phyloP scores from a whole-genome alignment of 2,329 filamentous ascomycete species.

The Botrytis aclada region DNA sequence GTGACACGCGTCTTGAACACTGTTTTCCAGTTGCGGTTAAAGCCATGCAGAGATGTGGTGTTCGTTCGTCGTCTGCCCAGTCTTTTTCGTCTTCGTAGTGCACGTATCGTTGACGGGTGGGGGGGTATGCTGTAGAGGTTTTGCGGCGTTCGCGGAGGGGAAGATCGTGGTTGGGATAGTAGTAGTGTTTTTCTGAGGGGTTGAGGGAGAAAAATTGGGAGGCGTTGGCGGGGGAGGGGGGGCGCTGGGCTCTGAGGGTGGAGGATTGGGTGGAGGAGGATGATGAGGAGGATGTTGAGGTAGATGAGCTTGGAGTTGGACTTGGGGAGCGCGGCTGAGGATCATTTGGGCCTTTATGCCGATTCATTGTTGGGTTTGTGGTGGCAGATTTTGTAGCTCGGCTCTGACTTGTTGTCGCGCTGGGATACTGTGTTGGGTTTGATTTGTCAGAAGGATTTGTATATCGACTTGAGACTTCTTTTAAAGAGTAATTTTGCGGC shows the following conservation, averaged over 20 bases:
- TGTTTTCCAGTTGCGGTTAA: not conserved
- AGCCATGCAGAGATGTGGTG: not conserved
- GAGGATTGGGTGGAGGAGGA: not conserved
- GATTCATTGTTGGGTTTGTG: not conserved
- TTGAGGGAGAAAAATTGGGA: not conserved
- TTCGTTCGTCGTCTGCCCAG: not conserved
- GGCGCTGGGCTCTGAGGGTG: not conserved
- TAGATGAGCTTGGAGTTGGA: not conserved
- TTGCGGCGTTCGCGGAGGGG: not conserved
- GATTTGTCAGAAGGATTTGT: too few relatives aligned
- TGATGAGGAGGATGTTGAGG: not conserved
- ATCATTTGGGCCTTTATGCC: accelerated
- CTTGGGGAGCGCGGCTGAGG: not conserved
- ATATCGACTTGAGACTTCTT: not conserved
- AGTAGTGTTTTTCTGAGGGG: not conserved
- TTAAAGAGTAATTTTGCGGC: not conserved
- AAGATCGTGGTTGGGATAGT: not conserved
- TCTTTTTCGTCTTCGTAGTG: slow-evolving; percentile 6
- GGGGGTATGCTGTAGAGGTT: not conserved
- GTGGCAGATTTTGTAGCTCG: not conserved
- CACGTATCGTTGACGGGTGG: not conserved
- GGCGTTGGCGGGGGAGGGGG: not conserved
- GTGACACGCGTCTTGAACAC: slow-evolving; percentile 2
- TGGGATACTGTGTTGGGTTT: too few relatives aligned
- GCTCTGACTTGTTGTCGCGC: not conserved